Evolutionary conservation across 139 green algal genomes (phyloP).

Genomic region (Mesostigma viride): DNA sequence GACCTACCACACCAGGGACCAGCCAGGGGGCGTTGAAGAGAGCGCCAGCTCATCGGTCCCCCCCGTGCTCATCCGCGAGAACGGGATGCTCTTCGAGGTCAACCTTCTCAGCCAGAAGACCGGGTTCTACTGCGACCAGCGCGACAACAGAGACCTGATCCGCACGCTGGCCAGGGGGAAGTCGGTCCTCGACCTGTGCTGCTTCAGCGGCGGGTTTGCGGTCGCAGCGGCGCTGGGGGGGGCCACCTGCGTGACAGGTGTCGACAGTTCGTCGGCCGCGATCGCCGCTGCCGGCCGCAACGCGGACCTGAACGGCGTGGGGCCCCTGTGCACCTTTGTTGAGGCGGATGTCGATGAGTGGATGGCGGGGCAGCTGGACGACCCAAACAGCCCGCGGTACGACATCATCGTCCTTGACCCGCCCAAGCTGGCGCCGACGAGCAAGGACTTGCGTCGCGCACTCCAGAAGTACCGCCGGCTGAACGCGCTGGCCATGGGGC

Average conservation of each 20-base stretch:
- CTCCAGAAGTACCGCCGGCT: conserved; percentile 50
- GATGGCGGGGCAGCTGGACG: conserved; percentile 43
- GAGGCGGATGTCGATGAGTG: conserved; percentile 50
- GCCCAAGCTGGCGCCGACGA: conserved; percentile 81
- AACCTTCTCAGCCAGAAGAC: conserved; percentile 31
- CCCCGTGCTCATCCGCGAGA: too few species aligned
- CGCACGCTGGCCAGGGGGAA: conserved; percentile 38
- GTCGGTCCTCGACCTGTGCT: conserved; percentile 78
- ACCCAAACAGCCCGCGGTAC: conserved; percentile 39
- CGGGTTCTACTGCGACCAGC: conserved; percentile 45
- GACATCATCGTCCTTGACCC: conserved; percentile 90
- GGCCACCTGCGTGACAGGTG: conserved; percentile 42
- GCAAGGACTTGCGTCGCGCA: conserved; percentile 32
- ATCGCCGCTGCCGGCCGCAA: conserved; percentile 31
- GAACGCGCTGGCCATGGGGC: conserved; percentile 58
- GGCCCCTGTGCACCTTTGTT: conserved; percentile 37
- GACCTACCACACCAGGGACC: too few species aligned
- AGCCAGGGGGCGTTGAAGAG: too few species aligned
- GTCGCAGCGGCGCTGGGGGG: conserved; percentile 39
- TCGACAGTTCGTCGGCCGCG: conserved; percentile 15
- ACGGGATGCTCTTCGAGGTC: conserved; percentile 23
- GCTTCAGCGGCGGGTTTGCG: conserved; percentile 58
- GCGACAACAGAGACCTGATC: conserved; percentile 62
- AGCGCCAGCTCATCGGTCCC: too few species aligned
- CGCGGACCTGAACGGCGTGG: conserved; percentile 59